Evolutionary conservation across 2,329 filamentous ascomycete genomes (phyloP).

Genomic region (Incumbomyces delicatus): DNA sequence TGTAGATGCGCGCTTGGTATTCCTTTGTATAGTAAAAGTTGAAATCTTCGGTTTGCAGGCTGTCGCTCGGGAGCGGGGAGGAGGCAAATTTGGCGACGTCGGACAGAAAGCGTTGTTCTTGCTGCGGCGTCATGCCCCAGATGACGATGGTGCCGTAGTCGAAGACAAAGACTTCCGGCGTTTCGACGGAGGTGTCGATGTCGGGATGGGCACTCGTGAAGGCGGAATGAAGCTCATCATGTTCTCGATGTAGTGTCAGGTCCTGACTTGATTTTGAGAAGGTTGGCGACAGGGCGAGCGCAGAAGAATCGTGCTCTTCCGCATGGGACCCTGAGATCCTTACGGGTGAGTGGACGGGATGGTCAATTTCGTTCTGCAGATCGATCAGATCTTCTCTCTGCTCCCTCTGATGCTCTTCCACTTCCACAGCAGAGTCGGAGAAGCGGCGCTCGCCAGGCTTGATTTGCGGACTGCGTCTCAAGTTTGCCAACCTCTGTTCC

Average conservation of each 20-base stretch:
- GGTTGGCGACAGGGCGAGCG: slow-evolving; percentile 8
- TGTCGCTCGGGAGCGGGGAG: slow-evolving; percentile 77
- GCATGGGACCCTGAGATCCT: slow-evolving; percentile 7
- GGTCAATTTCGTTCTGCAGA: slow-evolving; percentile 39
- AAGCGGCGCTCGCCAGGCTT: slow-evolving; percentile 20
- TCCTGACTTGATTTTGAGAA: slow-evolving; percentile 19
- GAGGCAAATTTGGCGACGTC: slow-evolving; percentile 90
- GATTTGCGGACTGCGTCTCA: slow-evolving; percentile 15
- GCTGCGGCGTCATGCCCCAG: slow-evolving; percentile 89
- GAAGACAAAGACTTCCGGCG: slow-evolving; percentile 89
- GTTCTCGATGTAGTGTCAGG: slow-evolving; percentile 14
- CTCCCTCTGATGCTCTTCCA: slow-evolving; percentile 49
- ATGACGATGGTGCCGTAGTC: slow-evolving; percentile 96
- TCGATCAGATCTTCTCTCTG: slow-evolving; percentile 55
- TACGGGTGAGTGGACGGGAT: slow-evolving; percentile 24
- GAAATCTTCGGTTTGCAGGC: slow-evolving; percentile 93
- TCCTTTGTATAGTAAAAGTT: slow-evolving; percentile 99
- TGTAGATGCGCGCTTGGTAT: slow-evolving; percentile 97
- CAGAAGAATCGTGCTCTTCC: slow-evolving; percentile 9
- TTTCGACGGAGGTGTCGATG: slow-evolving; percentile 81
- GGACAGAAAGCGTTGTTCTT: slow-evolving; percentile 85
- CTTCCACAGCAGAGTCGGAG: slow-evolving; percentile 61
- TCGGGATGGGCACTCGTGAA: slow-evolving; percentile 34
- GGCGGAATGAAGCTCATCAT: slow-evolving; percentile 30
- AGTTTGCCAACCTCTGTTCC: slow-evolving; percentile 14